Percentiles rank a stretch among this genome's conserved stretches.
Conservation (phyloP, 2,329 filamentous ascomycete species). For the Xylariomycetidae sp. region DNA sequence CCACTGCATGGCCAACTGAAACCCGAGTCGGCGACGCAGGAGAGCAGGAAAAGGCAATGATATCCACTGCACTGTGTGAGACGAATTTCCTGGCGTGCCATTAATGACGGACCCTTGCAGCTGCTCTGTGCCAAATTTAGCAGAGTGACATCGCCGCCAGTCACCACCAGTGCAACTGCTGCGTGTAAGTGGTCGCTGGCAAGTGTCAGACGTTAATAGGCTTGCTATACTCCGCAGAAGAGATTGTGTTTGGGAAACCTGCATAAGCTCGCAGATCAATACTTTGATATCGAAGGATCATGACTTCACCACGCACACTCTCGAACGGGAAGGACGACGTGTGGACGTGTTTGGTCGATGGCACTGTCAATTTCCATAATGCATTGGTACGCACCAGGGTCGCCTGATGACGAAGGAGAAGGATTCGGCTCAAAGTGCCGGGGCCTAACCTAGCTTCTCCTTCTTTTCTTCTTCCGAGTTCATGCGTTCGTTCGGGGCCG, state of each 20-base stretch:
- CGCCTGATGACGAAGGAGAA: background rate
- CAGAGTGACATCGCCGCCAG: background rate
- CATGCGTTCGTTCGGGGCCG: too few species aligned
- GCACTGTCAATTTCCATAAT: background rate
- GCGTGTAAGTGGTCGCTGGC: background rate
- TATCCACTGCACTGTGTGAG: constrained; percentile 2
- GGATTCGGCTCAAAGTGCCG: background rate
- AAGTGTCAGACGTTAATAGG: background rate
- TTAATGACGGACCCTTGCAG: constrained; percentile 13
- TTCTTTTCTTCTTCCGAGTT: background rate
- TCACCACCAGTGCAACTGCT: background rate
- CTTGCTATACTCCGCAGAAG: too few species aligned
- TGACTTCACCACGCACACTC: too few species aligned
- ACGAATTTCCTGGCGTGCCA: constrained; percentile 1
- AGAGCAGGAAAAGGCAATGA: constrained; percentile 7
- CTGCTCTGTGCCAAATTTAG: constrained; percentile 9
- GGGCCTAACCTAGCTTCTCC: background rate
- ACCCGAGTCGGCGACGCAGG: constrained; percentile 13
- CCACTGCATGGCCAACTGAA: constrained; percentile 14
- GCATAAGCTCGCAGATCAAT: background rate
- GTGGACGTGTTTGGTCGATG: background rate
- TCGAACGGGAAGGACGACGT: background rate
- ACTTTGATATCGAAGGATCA: background rate
- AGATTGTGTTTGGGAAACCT: background rate
- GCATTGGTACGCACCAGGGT: background rate